Evolutionary conservation across 225 moss, liverwort and hornwort species (phyloP).

Genomic region (Physcomitrium patens): DNA sequence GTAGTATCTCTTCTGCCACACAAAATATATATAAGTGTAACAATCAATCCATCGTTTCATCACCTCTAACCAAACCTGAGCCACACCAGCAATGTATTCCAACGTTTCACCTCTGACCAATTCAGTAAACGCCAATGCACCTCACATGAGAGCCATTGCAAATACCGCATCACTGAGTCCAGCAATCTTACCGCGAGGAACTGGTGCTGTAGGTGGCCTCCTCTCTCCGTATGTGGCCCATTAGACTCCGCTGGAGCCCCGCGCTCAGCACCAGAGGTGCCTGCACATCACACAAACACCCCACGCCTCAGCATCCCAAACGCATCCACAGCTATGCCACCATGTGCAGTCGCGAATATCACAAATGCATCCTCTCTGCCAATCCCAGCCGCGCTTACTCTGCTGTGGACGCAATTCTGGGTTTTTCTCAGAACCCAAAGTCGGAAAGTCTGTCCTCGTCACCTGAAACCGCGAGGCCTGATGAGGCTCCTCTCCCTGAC

Average conservation of each 20-base stretch:
- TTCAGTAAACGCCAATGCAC: too few species aligned
- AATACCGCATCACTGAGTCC: too few species aligned
- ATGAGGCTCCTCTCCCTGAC: conserved; percentile 90
- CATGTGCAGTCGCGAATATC: background rate
- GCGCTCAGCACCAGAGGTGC: conserved; percentile 60
- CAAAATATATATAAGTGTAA: background rate
- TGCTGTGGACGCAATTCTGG: conserved; percentile 99
- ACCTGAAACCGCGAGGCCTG: conserved; percentile 91
- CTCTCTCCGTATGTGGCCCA: conserved; percentile 64
- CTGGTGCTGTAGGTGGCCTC: conserved; percentile 53
- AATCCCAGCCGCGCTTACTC: conserved; percentile 43
- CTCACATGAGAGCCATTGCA: too few species aligned
- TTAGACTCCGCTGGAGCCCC: conserved; percentile 63
- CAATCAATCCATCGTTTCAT: background rate
- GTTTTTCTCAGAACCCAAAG: conserved; percentile 95
- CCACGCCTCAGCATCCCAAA: conserved; percentile 13
- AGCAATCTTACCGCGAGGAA: conserved; percentile 64
- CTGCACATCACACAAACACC: conserved; percentile 39
- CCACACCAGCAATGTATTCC: too few species aligned
- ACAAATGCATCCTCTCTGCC: background rate
- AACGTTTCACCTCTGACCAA: too few species aligned
- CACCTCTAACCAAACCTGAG: too few species aligned
- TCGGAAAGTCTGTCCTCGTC: conserved; percentile 93
- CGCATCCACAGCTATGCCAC: background rate
- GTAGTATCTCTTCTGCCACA: conserved; percentile 60